A percentile compares a stretch with the other conserved stretches of the same genome.
Evolutionary conservation across 2,329 filamentous ascomycete genomes (phyloP).

Genomic region (Colletotrichum falcatum): DNA sequence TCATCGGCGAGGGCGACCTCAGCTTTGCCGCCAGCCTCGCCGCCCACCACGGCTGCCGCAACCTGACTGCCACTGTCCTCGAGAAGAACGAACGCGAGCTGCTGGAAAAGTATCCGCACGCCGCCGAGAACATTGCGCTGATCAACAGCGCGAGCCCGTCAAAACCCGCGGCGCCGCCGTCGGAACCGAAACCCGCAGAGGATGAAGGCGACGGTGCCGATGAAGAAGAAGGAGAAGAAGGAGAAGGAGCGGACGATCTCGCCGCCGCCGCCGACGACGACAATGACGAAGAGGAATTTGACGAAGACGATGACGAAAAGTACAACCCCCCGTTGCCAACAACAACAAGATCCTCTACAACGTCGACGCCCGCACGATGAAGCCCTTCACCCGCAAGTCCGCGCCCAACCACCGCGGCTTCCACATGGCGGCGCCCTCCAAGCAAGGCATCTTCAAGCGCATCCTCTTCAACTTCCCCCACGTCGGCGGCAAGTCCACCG

Average conservation of each 20-base stretch:
- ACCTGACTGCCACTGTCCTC: constrained; percentile 77
- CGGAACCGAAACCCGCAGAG: constrained; percentile 14
- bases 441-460: constrained; percentile 70
- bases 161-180: constrained; percentile 1
- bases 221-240: neutral
- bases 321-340: constrained; percentile 42
- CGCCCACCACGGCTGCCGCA: constrained; percentile 72
- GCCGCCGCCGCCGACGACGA: constrained; percentile 40
- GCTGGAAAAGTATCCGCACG: constrained; percentile 79
- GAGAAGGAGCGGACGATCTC: constrained; percentile 33
- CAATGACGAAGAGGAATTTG: constrained; percentile 39
- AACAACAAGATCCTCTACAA: constrained; percentile 65
- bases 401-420: constrained; percentile 43
- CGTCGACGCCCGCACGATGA: constrained; percentile 76
- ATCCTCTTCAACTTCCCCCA: constrained; percentile 98
- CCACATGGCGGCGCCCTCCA: constrained; percentile 43
- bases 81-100: constrained; percentile 71
- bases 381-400: constrained; percentile 52
- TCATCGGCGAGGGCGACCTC: constrained; percentile 85
- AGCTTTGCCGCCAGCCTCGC: constrained; percentile 79
- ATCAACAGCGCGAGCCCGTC: constrained; percentile 49
- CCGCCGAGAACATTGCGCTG: constrained; percentile 66
- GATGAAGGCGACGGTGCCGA: constrained; percentile 28
- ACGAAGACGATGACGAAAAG: constrained; percentile 31
- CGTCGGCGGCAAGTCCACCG: constrained; percentile 89